Evolutionary conservation across 441 rosid species (phyloP).

Genomic region (Heliophila coronopifolia): DNA sequence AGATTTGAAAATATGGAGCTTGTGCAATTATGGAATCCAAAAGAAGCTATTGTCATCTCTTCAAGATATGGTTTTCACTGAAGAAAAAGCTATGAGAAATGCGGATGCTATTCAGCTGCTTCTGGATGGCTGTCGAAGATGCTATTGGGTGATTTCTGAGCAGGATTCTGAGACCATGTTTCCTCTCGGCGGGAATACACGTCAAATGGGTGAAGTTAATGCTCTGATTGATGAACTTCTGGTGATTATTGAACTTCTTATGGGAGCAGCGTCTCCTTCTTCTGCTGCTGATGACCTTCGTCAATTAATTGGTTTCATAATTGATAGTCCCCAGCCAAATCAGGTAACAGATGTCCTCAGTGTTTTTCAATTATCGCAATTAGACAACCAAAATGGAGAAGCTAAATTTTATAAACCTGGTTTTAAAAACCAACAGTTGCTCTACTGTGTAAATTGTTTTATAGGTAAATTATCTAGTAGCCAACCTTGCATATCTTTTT

Average conservation of each 20-base stretch:
- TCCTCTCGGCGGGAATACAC: constrained; percentile 49
- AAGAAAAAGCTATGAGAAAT: constrained; percentile 82
- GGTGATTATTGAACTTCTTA: constrained; percentile 92
- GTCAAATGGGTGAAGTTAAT: constrained; percentile 91
- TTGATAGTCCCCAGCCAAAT: constrained; percentile 96
- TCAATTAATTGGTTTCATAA: constrained; percentile 84
- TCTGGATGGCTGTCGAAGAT: constrained; percentile 98
- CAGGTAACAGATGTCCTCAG: constrained; percentile 48
- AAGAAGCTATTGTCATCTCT: constrained; percentile 93
- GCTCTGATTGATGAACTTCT: constrained; percentile 98
- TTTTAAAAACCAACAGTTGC: background rate
- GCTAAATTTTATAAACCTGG: background rate
- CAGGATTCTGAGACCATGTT: constrained; percentile 72
- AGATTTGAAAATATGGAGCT: constrained; percentile 94
- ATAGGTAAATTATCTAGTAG: background rate
- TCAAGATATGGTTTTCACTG: constrained; percentile 98
- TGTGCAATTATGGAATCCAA: constrained; percentile 96
- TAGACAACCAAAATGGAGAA: constrained; percentile 61
- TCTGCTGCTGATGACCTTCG: constrained; percentile 71
- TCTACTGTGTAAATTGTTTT: background rate
- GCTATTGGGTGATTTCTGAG: constrained; percentile 89
- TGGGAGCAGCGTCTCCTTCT: constrained; percentile 81
- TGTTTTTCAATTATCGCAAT: background rate
- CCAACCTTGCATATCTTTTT: background rate
- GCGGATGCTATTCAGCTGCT: constrained; percentile 99